Conservation (phyloP, 345 rosid genomes). For the Litchi chinensis region DNA sequence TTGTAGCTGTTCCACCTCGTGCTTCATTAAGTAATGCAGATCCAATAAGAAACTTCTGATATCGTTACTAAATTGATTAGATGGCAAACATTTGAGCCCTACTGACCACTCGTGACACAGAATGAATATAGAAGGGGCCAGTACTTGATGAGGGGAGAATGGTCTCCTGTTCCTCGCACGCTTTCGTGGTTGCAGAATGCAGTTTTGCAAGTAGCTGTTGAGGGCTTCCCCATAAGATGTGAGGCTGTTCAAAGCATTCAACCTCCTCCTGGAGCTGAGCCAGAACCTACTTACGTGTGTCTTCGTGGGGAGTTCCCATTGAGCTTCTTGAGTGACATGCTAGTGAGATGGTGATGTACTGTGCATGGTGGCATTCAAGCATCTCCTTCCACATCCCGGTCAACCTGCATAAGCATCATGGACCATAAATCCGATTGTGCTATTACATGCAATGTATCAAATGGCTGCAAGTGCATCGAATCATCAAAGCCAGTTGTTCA, state of each 20-base stretch:
- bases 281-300: constrained; percentile 47
- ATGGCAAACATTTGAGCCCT: constrained; percentile 68
- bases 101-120: constrained; percentile 78
- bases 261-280: constrained; percentile 68
- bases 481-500: neutral
- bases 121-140: constrained; percentile 83
- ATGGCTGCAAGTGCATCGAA: no score
- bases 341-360: constrained; percentile 88
- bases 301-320: constrained; percentile 38
- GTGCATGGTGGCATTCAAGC: constrained; percentile 92
- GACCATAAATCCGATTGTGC: neutral
- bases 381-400: constrained; percentile 94
- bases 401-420: constrained; percentile 45
- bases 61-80: constrained; percentile 63
- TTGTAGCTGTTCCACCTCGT: constrained; percentile 31
- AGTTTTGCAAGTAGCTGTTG: constrained; percentile 79
- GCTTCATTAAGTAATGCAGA: constrained; percentile 48
- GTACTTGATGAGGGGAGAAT: constrained; percentile 71
- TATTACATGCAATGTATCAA: neutral
- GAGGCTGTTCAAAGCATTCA: constrained; percentile 78
- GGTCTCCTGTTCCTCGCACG: constrained; percentile 61
- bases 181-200: constrained; percentile 73
- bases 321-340: constrained; percentile 80
- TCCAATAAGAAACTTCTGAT: constrained; percentile 62
- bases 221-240: constrained; percentile 70